Evolutionary conservation across 2,329 filamentous ascomycete genomes (phyloP), one percentile per base, ranked within the genome.

Genomic region (Huntiella omanensis): DNA sequence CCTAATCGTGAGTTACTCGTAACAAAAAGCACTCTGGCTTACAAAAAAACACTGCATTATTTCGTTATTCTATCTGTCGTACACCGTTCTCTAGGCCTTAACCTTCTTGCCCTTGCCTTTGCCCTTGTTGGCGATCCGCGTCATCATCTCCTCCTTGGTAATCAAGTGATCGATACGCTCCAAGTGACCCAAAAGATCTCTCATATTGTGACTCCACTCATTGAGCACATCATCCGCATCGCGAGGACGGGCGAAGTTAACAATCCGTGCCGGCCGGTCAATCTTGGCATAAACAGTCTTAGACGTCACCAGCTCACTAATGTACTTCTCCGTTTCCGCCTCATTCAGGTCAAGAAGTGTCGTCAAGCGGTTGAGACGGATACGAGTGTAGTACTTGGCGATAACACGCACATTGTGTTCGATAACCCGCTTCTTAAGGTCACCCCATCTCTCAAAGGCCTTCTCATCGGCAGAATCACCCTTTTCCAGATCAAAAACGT

Each of bases 101-200:
- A 41, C 13, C 62, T 54, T 64, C 63, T 12, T 54, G 54, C 13
- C 57, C 57, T 57, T 66, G 63, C 33, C 58, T 55, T 37, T 22
- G 54, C 62, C 62, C 47, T 33, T 46, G 40, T 52, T 52, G 13
- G 50, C 47, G 57, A 98, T 96, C 50, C 87, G 75, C 36, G 91
- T 91, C 91, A 98, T 98, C 91, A 98, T 98, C 71, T 98, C 91
- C 66, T 98, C 91, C 71, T 96, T 96, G 47, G 92, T 98, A 58
- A 98, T 98, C 57, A 98, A 70, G 62, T 98, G 91, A 59, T 98
- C 91, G 51, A 98, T 92, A 52, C 86, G 74, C 70, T 94, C 86
- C 58, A 94, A 60, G 47, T 88, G 65, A 8, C 84, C 85, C 53
- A 94, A 65, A 56, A 94, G 64, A 58, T 80, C 87, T 79, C 91